Percentiles rank a stretch among this genome's conserved stretches.
Conservation (phyloP, 2,329 filamentous ascomycete genomes). For the Endothia cerciana region DNA sequence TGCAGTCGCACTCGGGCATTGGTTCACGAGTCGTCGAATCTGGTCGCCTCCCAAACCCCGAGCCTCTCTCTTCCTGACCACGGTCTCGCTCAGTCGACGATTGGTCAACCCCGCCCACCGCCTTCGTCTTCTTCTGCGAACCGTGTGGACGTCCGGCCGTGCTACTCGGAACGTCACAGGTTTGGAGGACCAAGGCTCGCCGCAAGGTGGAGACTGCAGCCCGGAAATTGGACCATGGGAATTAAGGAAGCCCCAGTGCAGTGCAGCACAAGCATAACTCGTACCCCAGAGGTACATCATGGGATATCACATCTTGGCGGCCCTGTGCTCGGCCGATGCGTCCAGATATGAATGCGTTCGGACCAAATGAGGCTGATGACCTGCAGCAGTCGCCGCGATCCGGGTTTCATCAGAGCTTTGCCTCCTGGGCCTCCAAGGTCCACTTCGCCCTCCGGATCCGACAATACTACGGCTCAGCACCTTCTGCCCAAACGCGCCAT, state of each 20-base stretch:
- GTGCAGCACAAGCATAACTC: background rate
- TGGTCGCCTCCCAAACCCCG: background rate
- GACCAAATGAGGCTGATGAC: conserved; percentile 17
- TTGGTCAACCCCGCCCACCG: background rate
- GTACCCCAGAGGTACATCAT: background rate
- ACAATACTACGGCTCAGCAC: background rate
- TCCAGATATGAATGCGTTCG: conserved; percentile 4
- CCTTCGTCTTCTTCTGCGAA: background rate
- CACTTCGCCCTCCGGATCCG: background rate
- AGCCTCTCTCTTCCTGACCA: background rate
- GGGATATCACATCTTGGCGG: background rate
- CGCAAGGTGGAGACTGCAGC: background rate
- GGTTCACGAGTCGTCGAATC: background rate
- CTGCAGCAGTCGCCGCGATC: conserved; percentile 26
- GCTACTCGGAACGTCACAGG: background rate
- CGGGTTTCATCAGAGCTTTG: conserved; percentile 28
- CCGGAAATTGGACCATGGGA: background rate
- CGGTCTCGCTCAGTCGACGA: background rate
- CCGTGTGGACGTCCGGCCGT: background rate
- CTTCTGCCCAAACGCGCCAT: background rate
- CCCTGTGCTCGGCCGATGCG: background rate
- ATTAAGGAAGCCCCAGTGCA: background rate
- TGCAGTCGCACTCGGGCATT: background rate
- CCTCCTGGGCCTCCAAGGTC: conserved; percentile 11
- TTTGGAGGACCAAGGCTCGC: background rate